These are phyloP conservation scores for Micromonas commoda DNA, from an alignment of 139 green algal genomes.

Conservation along the genomic window DNA sequence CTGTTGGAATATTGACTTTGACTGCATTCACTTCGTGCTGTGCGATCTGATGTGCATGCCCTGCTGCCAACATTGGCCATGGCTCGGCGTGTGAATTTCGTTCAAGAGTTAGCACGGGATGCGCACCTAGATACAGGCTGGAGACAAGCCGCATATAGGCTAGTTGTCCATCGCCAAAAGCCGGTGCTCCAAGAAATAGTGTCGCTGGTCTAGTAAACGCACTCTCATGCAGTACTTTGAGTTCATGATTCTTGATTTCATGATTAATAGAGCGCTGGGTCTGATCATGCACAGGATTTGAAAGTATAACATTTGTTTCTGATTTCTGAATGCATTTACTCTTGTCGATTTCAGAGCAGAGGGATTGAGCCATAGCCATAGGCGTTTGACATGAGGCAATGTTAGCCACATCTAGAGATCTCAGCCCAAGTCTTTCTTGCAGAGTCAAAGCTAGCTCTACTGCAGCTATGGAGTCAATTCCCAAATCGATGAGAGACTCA, in stretches of 20 bases:
- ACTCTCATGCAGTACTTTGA: too few species aligned
- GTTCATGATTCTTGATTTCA: too few species aligned
- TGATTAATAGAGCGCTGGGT: too few species aligned
- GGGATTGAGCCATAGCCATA: too few species aligned
- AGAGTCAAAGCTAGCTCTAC: neutral
- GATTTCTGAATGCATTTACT: too few species aligned
- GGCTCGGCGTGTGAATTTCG: neutral
- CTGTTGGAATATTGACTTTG: too few species aligned
- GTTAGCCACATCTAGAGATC: too few species aligned
- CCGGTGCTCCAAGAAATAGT: slow-evolving; percentile 20
- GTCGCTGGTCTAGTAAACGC: too few species aligned
- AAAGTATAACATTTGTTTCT: too few species aligned
- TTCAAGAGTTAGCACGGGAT: slow-evolving; percentile 13
- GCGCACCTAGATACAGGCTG: neutral
- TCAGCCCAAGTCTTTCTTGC: neutral
- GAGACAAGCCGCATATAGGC: slow-evolving; percentile 12
- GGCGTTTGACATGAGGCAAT: too few species aligned
- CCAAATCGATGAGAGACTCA: neutral
- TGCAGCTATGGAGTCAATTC: slow-evolving; percentile 2
- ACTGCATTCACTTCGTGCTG: slow-evolving; percentile 60
- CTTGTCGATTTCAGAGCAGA: too few species aligned
- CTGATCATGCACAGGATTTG: too few species aligned
- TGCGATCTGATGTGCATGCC: slow-evolving; percentile 68
- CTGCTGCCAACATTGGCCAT: slow-evolving; percentile 16
- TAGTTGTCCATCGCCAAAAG: slow-evolving; percentile 16